Conservation (phyloP, 768 basidiomycete genomes). For the Amanita rimosa region DNA sequence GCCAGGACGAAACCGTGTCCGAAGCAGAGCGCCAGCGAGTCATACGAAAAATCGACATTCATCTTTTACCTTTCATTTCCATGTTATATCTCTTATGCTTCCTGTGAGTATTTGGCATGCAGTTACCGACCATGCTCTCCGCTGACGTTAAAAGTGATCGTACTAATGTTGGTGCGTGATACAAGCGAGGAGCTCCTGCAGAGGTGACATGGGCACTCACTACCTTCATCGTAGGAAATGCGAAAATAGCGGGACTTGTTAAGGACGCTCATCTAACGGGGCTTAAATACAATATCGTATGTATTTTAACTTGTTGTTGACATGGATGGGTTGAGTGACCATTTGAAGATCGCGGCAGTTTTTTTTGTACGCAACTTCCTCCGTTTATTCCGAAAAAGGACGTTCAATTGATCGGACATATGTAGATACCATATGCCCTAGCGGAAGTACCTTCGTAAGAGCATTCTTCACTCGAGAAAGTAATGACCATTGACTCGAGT, state of each 20-base stretch:
- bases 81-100: slow-evolving; percentile 34
- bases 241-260: slow-evolving; percentile 17
- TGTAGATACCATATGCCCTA: slow-evolving; percentile 18
- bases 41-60: slow-evolving; percentile 31
- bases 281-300: slow-evolving; percentile 16
- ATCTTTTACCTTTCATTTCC: slow-evolving; percentile 32
- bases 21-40: slow-evolving; percentile 14
- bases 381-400: background rate
- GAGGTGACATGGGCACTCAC: too few species aligned
- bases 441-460: slow-evolving; percentile 19
- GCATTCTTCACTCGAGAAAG: background rate
- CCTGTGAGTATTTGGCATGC: slow-evolving; percentile 22
- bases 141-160: slow-evolving; percentile 14
- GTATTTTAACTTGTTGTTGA: slow-evolving; percentile 2
- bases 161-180: slow-evolving; percentile 14
- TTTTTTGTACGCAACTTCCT: slow-evolving; percentile 13
- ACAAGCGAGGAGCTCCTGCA: background rate
- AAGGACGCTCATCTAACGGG: slow-evolving; percentile 15
- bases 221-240: slow-evolving; percentile 10
- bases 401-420: background rate
- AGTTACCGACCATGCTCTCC: too few species aligned
- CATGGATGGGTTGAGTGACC: background rate
- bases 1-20: background rate
- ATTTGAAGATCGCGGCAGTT: slow-evolving; percentile 13
- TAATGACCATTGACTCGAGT: background rate